Base-by-base conservation (phyloP, 2,329 filamentous ascomycete species). In the Magnaporthiopsis rhizophila region DNA sequence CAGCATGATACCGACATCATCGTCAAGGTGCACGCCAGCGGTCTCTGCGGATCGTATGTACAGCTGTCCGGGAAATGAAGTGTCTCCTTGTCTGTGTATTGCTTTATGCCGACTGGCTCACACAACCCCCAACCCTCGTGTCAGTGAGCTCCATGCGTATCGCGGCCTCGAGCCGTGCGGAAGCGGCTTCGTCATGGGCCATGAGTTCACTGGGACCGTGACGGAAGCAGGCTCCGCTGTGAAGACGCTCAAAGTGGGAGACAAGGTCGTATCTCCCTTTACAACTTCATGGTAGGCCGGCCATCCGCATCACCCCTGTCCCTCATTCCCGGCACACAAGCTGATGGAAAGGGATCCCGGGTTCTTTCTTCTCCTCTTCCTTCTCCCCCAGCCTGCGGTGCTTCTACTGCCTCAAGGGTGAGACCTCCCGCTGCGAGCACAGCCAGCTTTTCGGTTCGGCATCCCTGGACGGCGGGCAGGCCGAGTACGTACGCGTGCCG, bases 201-300 rank as follows among this genome's bases (percentile, higher is more conserved):
- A 97, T 74, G 93, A 97, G 72, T 96, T 96, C 72, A 91, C 90
- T 2, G 93, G 93, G 6, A 83, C 81, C 30, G 85, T 96, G 12
- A 82, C 87, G 45, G 85, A 89, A 67, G 78, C 83, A 59, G 92
- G 92, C 0, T 78, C 82, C 21, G 81, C 78, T 2, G 90, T 97
- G 59, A 87, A 84, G 70, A 85, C 81, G 0, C 80, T 96, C 67
- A 79, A 86, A 67, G 79, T 88, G 63, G 92, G 92, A 6, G 92
- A 97, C 74, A 85, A 86, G 70, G 81, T 97, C 38, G 91, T 97
- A 26, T 85, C 88, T 30, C 91, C 93, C 0, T 97, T 97, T 74
- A 97, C 92, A 30, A 81, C 85, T 38, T 92, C 89, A 21, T 94
- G 91, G 86, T 90, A 78, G 65, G 82, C 74, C 18, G 65, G 82